Conservation (phyloP, 139 green algal genomes). For the Micractinium sp. region DNA sequence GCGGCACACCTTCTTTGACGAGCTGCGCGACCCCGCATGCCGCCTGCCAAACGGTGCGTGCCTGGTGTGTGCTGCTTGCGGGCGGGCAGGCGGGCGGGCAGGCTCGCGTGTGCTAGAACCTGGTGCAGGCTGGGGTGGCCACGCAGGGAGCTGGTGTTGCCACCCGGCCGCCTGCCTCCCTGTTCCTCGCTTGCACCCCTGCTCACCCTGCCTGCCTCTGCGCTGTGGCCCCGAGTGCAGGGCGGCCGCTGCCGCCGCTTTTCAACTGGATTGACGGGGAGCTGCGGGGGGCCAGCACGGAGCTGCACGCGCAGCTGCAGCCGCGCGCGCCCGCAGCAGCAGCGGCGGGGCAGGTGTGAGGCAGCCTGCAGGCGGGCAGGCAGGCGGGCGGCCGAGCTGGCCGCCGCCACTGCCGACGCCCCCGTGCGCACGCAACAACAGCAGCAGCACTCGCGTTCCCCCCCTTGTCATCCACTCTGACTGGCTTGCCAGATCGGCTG, state of each 20-base stretch:
- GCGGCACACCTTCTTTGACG: conserved; percentile 97
- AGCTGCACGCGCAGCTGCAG: conserved; percentile 28
- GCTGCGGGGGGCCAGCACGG: conserved; percentile 47
- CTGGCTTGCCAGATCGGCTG: background rate
- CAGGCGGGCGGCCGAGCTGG: no score
- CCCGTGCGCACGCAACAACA: background rate
- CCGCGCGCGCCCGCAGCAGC: background rate
- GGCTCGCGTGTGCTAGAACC: no score
- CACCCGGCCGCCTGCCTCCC: background rate
- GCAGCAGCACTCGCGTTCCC: background rate
- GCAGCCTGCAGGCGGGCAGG: background rate
- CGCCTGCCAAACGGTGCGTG: conserved; percentile 82
- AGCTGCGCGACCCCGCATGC: conserved; percentile 86
- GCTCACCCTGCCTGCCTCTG: background rate
- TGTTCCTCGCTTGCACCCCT: background rate
- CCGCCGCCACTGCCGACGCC: no score
- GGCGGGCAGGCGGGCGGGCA: no score
- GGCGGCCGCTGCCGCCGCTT: conserved; percentile 81
- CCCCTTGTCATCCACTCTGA: background rate
- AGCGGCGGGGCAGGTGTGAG: background rate
- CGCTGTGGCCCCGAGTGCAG: conserved; percentile 47
- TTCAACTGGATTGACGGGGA: conserved; percentile 93
- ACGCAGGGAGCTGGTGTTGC: background rate
- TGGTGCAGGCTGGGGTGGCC: no score
- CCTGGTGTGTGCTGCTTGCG: background rate